Conservation (phyloP, 257 asterid species). For the Cinchona pubescens region DNA sequence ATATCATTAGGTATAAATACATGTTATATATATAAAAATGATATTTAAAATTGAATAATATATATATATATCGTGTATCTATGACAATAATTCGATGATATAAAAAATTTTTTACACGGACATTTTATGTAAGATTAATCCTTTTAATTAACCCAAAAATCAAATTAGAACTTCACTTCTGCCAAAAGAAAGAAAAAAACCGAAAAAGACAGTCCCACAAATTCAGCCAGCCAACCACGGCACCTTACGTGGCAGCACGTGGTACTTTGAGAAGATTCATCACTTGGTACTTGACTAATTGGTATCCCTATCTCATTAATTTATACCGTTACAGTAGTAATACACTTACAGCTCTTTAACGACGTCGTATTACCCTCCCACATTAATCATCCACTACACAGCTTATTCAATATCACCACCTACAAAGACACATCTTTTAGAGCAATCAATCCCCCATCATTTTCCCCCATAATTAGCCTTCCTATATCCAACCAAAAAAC, state of each 20-base stretch:
- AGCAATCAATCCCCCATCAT: neutral
- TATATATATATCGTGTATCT: too few relatives aligned
- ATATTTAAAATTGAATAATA: too few relatives aligned
- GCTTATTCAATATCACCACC: too few relatives aligned
- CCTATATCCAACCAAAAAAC: neutral
- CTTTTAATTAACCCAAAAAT: too few relatives aligned
- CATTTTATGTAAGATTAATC: too few relatives aligned
- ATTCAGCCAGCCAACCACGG: conserved; percentile 2
- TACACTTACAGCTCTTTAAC: neutral
- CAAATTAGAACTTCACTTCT: too few relatives aligned
- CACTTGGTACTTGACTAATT: neutral
- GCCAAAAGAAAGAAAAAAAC: neutral
- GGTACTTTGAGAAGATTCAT: neutral
- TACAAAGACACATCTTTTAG: neutral
- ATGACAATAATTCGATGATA: too few relatives aligned
- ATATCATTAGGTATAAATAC: too few relatives aligned
- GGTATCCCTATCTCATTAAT: neutral
- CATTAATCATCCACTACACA: neutral
- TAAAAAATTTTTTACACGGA: too few relatives aligned
- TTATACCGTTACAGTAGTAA: neutral
- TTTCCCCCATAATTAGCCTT: neutral
- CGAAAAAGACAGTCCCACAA: neutral
- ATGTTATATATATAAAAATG: too few relatives aligned
- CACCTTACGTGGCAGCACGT: neutral
- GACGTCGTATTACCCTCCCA: neutral